These are phyloP conservation scores for Dittrichia graveolens DNA, from an alignment of 129 eudicot genomes.

Conservation along the genomic window DNA sequence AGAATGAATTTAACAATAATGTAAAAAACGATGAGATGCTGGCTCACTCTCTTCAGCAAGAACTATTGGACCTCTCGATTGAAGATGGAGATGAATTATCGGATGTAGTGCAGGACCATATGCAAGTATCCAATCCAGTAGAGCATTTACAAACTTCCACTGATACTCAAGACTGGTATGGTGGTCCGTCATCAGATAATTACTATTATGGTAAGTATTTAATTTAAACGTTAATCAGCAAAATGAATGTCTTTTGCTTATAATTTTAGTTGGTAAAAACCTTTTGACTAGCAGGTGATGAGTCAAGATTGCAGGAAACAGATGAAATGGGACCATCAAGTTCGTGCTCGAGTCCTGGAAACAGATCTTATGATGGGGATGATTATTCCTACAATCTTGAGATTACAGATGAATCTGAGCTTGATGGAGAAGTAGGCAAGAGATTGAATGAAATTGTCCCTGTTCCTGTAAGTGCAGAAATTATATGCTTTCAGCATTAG, in stretches of 20 bases:
- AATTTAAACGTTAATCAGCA: background rate
- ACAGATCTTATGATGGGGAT: slow-evolving; percentile 72
- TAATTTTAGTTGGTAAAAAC: slow-evolving; percentile 6
- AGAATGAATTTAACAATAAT: slow-evolving; percentile 37
- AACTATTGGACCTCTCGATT: slow-evolving; percentile 62
- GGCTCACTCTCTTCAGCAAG: slow-evolving; percentile 80
- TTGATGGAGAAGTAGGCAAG: slow-evolving; percentile 95
- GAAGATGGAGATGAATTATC: slow-evolving; percentile 52
- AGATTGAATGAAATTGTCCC: slow-evolving; percentile 73
- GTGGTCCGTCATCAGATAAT: slow-evolving; percentile 42
- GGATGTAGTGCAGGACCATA: slow-evolving; percentile 36
- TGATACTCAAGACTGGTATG: slow-evolving; percentile 46
- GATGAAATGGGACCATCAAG: slow-evolving; percentile 64
- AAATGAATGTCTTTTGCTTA: background rate
- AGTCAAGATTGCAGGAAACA: slow-evolving; percentile 44
- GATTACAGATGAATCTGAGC: slow-evolving; percentile 72
- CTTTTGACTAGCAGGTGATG: slow-evolving; percentile 49
- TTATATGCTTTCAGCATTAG: background rate
- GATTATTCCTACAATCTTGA: slow-evolving; percentile 58
- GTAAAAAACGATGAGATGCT: slow-evolving; percentile 61
- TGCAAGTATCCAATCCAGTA: slow-evolving; percentile 31
- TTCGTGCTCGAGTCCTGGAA: slow-evolving; percentile 80
- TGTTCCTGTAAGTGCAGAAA: slow-evolving; percentile 73
- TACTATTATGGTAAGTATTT: slow-evolving; percentile 52
- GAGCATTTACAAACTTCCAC: slow-evolving; percentile 42